phyloP scores from a whole-genome alignment of 805 yeast genomes.

The Kazachstania martiniae region DNA sequence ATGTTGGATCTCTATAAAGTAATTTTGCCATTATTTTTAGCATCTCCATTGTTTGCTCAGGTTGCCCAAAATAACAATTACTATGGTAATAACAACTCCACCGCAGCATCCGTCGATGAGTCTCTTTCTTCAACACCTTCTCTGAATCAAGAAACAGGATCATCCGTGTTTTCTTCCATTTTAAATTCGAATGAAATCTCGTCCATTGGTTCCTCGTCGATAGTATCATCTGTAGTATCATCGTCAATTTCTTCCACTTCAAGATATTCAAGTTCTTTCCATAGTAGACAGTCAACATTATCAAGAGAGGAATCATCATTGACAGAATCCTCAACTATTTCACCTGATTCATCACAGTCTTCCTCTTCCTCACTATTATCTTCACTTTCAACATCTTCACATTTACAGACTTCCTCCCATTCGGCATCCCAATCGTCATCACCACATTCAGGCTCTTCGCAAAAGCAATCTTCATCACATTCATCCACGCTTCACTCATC shows the following conservation, averaged over 20 bases:
- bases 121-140: not conserved
- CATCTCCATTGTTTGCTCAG: too few species aligned
- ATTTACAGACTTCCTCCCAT: not conserved
- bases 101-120: too few species aligned
- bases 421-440: not conserved
- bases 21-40: too few species aligned
- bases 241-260: not conserved
- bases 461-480: not conserved
- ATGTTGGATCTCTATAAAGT: too few species aligned
- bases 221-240: not conserved
- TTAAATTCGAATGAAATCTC: not conserved
- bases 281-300: not conserved
- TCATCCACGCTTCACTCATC: not conserved
- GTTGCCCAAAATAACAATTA: too few species aligned
- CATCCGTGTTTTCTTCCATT: not conserved
- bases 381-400: not conserved
- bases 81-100: too few species aligned
- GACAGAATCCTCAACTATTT: not conserved
- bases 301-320: not conserved
- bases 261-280: not conserved
- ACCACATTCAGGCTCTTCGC: not conserved
- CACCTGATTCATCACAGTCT: not conserved
- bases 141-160: too few species aligned
- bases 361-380: not conserved
- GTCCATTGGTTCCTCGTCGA: not conserved